These are phyloP conservation scores for Sclerotiophoma versabilis DNA, from an alignment of 2,329 filamentous ascomycete species.

Conservation along the genomic window DNA sequence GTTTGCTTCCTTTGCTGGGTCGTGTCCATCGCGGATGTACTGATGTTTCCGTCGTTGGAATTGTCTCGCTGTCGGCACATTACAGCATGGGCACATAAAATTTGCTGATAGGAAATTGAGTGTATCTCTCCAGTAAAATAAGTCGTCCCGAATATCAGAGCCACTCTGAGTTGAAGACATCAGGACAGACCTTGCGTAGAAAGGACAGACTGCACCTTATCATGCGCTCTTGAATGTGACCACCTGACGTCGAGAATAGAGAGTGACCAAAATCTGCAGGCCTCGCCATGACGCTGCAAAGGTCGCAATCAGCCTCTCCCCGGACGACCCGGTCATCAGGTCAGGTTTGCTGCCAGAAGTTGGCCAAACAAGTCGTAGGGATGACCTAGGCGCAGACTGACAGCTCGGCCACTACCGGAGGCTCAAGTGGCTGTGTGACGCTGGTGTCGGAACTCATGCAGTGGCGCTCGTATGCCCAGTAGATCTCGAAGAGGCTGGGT, in stretches of 20 bases:
- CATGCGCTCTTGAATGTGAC: neutral
- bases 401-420: slow-evolving; percentile 13
- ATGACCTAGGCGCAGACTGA: slow-evolving; percentile 2
- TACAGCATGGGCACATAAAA: slow-evolving; percentile 1
- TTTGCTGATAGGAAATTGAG: neutral
- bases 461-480: slow-evolving; percentile 19
- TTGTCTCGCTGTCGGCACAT: slow-evolving; percentile 4
- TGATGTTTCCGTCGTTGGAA: neutral
- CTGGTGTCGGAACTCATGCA: slow-evolving; percentile 12
- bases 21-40: neutral
- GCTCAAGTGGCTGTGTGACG: slow-evolving; percentile 18
- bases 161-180: neutral
- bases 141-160: neutral
- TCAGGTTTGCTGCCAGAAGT: slow-evolving; percentile 1
- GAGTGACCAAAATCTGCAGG: neutral
- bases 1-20: slow-evolving; percentile 5
- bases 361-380: neutral
- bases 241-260: neutral
- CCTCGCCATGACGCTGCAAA: neutral
- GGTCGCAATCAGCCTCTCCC: neutral
- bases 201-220: neutral
- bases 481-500: slow-evolving; percentile 29
- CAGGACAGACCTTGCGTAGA: neutral
- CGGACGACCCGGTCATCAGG: neutral
- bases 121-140: neutral